Percentiles rank a stretch among this genome's conserved stretches.
phyloP scores from a whole-genome alignment of 495 filamentous ascomycete genomes.

The Beverwykella pulmonaria region DNA sequence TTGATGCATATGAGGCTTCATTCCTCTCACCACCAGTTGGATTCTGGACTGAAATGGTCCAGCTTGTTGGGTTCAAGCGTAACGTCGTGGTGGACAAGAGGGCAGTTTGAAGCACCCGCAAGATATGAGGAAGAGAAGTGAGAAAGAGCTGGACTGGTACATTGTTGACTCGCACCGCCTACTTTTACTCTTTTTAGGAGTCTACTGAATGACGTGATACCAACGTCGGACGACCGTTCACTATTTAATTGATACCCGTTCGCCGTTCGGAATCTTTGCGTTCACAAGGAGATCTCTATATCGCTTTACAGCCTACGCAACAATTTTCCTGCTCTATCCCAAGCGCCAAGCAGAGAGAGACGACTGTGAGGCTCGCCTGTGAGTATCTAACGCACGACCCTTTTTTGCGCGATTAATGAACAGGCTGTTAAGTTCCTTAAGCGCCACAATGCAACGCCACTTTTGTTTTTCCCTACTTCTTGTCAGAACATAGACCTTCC shows the following conservation, averaged over 20 bases:
- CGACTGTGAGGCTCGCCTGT: not conserved
- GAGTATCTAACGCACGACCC: not conserved
- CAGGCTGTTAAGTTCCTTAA: not conserved
- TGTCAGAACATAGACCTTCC: too few relatives aligned
- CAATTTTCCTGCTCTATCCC: conserved; percentile 2
- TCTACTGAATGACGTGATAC: not conserved
- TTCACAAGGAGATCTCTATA: not conserved
- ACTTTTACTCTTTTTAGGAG: not conserved
- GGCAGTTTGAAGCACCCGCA: not conserved
- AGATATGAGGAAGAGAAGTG: not conserved
- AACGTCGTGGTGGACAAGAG: conserved; percentile 25
- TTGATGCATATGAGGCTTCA: conserved; percentile 47
- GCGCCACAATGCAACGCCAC: too few relatives aligned
- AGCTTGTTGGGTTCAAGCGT: conserved; percentile 46
- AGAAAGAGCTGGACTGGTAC: not conserved
- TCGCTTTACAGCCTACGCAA: not conserved
- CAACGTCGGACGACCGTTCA: not conserved
- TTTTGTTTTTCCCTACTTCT: too few relatives aligned
- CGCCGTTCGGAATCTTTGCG: not conserved
- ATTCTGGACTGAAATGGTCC: conserved; percentile 52
- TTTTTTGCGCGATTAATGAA: not conserved
- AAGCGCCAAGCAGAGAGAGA: conserved; percentile 12
- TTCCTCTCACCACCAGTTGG: conserved; percentile 40
- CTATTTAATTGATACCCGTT: not conserved
- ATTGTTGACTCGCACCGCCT: not conserved